These are phyloP conservation scores for Penicillium psychrofluorescens DNA, from an alignment of 495 filamentous ascomycete species.

Conservation along the genomic window DNA sequence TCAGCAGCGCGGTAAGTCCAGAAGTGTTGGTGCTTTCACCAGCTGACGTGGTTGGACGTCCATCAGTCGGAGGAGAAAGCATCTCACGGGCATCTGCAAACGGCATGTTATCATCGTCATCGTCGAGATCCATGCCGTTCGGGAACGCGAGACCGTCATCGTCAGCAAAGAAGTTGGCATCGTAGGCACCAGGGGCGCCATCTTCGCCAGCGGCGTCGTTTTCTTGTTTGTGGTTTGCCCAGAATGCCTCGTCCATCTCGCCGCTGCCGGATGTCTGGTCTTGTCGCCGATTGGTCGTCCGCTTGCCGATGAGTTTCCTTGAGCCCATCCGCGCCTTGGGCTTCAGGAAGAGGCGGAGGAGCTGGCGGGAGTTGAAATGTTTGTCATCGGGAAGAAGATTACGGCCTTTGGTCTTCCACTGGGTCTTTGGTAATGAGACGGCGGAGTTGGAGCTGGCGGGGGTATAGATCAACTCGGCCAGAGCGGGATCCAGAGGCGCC, in stretches of 20 bases:
- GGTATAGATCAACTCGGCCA: slow-evolving; percentile 79
- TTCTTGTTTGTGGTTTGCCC: slow-evolving; percentile 69
- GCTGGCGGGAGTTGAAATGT: slow-evolving; percentile 90
- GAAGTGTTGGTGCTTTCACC: slow-evolving; percentile 28
- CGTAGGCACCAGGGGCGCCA: slow-evolving; percentile 63
- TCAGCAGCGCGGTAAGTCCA: slow-evolving; percentile 33
- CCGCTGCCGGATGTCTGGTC: slow-evolving; percentile 48
- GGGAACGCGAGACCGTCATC: slow-evolving; percentile 81
- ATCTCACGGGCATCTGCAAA: slow-evolving; percentile 91
- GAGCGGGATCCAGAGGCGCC: slow-evolving; percentile 56
- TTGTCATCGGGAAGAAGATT: slow-evolving; percentile 97
- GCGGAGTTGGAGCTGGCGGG: slow-evolving; percentile 72
- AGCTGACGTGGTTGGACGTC: slow-evolving; percentile 24
- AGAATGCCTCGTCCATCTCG: slow-evolving; percentile 92
- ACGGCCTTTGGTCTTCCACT: slow-evolving; percentile 88
- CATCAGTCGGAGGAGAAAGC: slow-evolving; percentile 66
- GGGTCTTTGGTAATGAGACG: slow-evolving; percentile 80
- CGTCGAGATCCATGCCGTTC: slow-evolving; percentile 53
- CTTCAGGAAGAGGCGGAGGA: slow-evolving; percentile 88
- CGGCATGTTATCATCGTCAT: slow-evolving; percentile 73
- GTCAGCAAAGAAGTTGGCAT: slow-evolving; percentile 97
- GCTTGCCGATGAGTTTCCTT: slow-evolving; percentile 37
- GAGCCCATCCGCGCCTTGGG: slow-evolving; percentile 73
- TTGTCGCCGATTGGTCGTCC: slow-evolving; percentile 31
- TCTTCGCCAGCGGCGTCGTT: slow-evolving; percentile 44